Percentiles rank a stretch among this genome's conserved stretches.
Conservation (phyloP, 2,329 filamentous ascomycete species). For the Coniochaeta hoffmannii region DNA sequence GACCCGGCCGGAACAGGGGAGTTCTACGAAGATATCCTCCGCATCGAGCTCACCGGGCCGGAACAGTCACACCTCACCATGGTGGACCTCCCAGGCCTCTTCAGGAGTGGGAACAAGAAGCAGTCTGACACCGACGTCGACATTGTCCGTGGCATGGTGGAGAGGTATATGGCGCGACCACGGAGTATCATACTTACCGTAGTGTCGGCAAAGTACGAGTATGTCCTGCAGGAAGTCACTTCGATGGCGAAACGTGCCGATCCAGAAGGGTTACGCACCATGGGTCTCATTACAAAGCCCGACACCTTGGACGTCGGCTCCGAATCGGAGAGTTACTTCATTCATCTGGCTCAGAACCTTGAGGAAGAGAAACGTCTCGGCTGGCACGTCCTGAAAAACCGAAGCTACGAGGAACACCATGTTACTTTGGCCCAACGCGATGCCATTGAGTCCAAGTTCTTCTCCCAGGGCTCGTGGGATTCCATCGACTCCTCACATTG, state of each 20-base stretch:
- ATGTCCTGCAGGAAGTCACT: constrained; percentile 46
- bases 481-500: constrained; percentile 12
- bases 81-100: constrained; percentile 44
- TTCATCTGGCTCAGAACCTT: constrained; percentile 21
- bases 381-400: constrained; percentile 32
- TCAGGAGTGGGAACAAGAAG: constrained; percentile 29
- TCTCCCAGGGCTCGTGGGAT: constrained; percentile 14
- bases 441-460: constrained; percentile 24
- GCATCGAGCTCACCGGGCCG: constrained; percentile 32
- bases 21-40: constrained; percentile 32
- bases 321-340: constrained; percentile 18
- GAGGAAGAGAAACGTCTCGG: constrained; percentile 24
- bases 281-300: constrained; percentile 43
- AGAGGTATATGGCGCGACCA: constrained; percentile 42
- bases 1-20: constrained; percentile 21
- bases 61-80: constrained; percentile 40
- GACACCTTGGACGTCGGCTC: constrained; percentile 22
- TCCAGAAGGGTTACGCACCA: constrained; percentile 26
- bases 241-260: constrained; percentile 21
- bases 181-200: constrained; percentile 49
- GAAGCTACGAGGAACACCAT: constrained; percentile 20
- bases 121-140: constrained; percentile 30
- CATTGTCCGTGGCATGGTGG: constrained; percentile 32
- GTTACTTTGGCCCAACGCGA: constrained; percentile 22
- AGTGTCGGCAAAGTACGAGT: constrained; percentile 40